phyloP scores from a whole-genome alignment of 139 green algal genomes.

The Deuterostichococcus epilithicus region DNA sequence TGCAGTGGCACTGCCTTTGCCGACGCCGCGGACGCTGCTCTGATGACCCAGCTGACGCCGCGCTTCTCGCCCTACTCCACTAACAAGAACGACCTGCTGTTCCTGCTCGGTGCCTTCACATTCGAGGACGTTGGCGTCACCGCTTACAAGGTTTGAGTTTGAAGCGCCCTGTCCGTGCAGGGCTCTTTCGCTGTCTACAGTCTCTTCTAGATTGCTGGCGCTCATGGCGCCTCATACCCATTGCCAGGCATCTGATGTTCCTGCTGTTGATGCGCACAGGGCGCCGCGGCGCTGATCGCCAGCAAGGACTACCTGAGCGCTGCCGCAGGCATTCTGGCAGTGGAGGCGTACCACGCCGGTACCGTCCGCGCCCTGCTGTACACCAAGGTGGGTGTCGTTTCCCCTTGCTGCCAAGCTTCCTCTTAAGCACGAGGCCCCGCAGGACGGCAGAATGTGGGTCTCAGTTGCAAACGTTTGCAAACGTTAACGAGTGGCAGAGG shows the following conservation, averaged over 20 bases:
- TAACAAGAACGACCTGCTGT: slow-evolving; percentile 30
- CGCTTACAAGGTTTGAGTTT: slow-evolving; percentile 5
- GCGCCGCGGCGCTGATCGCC: background rate
- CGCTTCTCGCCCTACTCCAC: slow-evolving; percentile 38
- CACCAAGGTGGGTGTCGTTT: no score
- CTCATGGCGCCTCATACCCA: no score
- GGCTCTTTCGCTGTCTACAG: no score
- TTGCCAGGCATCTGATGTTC: background rate
- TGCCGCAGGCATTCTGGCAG: slow-evolving; percentile 33
- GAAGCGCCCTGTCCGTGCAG: no score
- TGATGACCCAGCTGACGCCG: slow-evolving; percentile 28
- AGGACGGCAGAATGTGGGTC: no score
- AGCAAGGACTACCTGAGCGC: background rate
- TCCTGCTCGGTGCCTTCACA: slow-evolving; percentile 44
- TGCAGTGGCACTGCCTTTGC: slow-evolving; percentile 25
- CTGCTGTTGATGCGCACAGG: background rate
- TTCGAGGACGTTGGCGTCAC: slow-evolving; percentile 35
- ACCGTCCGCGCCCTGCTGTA: slow-evolving; percentile 24
- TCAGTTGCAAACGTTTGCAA: no score
- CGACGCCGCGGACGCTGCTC: slow-evolving; percentile 33
- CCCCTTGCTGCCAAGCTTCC: no score
- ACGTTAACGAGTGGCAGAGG: no score
- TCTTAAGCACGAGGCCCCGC: no score
- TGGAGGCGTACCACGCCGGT: slow-evolving; percentile 53
- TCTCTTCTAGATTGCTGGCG: no score